Conservation (phyloP, 768 basidiomycete species). For the Tulasnella sp. region DNA sequence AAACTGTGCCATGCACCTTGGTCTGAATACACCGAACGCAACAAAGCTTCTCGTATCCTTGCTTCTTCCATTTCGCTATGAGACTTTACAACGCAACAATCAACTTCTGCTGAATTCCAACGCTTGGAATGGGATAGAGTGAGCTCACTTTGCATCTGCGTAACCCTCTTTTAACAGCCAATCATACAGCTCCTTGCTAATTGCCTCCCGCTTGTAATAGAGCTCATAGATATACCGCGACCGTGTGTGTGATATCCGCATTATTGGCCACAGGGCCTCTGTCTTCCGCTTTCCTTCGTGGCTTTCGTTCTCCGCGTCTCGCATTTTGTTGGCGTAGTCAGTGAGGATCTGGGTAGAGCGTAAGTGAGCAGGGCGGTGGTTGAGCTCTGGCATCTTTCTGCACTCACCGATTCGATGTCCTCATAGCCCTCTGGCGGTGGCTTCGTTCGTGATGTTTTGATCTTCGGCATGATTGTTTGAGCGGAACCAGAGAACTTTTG, state of each 20-base stretch:
- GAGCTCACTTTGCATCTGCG: conserved; percentile 83
- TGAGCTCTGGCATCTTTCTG: background rate
- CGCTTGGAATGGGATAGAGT: too few species aligned
- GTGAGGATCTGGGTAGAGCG: conserved; percentile 63
- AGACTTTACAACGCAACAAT: conserved; percentile 39
- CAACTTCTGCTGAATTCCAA: background rate
- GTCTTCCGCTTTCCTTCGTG: conserved; percentile 97
- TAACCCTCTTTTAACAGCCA: conserved; percentile 97
- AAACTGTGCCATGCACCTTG: conserved; percentile 42
- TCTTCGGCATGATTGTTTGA: conserved; percentile 66
- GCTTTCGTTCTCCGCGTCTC: conserved; percentile 95
- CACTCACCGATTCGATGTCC: conserved; percentile 69
- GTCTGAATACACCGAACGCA: conserved; percentile 96
- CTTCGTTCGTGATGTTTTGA: conserved; percentile 86
- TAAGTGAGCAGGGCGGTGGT: background rate
- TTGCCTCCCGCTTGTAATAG: conserved; percentile 96
- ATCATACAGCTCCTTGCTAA: conserved; percentile 84
- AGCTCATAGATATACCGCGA: conserved; percentile 96
- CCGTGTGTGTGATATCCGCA: conserved; percentile 93
- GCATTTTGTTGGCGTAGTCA: conserved; percentile 98
- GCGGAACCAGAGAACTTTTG: too few species aligned
- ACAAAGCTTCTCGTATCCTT: conserved; percentile 96
- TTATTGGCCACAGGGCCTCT: conserved; percentile 92
- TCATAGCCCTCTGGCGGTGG: conserved; percentile 91
- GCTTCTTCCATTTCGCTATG: conserved; percentile 99